A percentile compares a stretch with the other conserved stretches of the same genome.
These are phyloP conservation scores for Hyaloscypha bicolor DNA, from an alignment of 495 filamentous ascomycete species.

Conservation along the genomic window DNA sequence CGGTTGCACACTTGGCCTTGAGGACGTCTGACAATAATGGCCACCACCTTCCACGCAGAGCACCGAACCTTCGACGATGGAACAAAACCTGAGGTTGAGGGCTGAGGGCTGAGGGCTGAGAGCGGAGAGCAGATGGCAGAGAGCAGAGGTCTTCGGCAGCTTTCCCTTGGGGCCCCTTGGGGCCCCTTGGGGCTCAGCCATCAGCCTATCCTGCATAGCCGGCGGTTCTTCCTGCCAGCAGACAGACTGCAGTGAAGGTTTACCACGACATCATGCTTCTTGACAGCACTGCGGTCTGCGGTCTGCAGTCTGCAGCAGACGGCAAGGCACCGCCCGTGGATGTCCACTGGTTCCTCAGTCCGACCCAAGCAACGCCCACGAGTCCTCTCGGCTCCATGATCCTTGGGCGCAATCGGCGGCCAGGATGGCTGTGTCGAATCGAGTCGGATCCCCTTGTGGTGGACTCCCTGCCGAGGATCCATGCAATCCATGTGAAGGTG, in stretches of 20 bases:
- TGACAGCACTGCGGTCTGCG: neutral
- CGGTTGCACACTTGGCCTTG: too few relatives aligned
- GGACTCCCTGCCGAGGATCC: slow-evolving; percentile 14
- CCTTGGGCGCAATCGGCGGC: slow-evolving; percentile 23
- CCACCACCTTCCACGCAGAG: neutral
- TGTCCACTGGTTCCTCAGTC: neutral
- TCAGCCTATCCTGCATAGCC: neutral
- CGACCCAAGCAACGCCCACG: slow-evolving; percentile 15
- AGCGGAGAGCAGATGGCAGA: too few relatives aligned
- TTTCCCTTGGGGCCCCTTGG: neutral
- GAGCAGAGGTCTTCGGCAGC: too few relatives aligned
- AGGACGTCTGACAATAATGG: neutral
- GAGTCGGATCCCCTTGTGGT: slow-evolving; percentile 24
- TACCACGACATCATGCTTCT: neutral
- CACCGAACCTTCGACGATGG: neutral
- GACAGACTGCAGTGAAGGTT: neutral
- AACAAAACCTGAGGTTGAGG: neutral
- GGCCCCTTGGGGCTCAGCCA: neutral
- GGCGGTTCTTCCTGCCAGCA: neutral
- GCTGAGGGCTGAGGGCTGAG: too few relatives aligned
- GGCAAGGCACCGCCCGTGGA: too few relatives aligned
- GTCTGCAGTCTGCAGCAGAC: too few relatives aligned
- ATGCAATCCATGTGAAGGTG: slow-evolving; percentile 25
- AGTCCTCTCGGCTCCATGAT: slow-evolving; percentile 29
- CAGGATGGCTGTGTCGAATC: slow-evolving; percentile 23